phyloP scores from a whole-genome alignment of 2,329 filamentous ascomycete genomes.

The Pseudonectria buxi region DNA sequence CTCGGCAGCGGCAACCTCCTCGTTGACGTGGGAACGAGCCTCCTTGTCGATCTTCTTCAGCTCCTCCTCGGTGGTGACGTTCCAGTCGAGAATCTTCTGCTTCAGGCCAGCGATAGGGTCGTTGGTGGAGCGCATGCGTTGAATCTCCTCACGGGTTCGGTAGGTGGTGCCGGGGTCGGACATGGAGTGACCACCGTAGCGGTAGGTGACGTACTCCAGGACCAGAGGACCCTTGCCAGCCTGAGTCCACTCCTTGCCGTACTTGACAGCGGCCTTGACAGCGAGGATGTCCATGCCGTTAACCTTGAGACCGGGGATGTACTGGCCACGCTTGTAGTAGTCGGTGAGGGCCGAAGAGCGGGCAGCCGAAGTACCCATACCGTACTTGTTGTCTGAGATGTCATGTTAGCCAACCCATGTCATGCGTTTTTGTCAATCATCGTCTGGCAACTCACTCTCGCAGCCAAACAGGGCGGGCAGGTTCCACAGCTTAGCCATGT shows the following conservation, averaged over 20 bases:
- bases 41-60: conserved; percentile 96
- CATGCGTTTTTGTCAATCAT: not conserved
- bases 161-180: conserved; percentile 99
- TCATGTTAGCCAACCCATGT: conserved; percentile 7
- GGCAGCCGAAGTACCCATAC: conserved; percentile 95
- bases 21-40: conserved; percentile 76
- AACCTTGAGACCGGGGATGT: conserved; percentile 98
- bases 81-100: conserved; percentile 97
- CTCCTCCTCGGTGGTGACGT: conserved; percentile 84
- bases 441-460: conserved; percentile 66
- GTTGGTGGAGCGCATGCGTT: conserved; percentile 98
- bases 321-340: conserved; percentile 99
- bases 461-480: conserved; percentile 93
- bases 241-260: conserved; percentile 81
- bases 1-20: conserved; percentile 86
- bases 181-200: conserved; percentile 99
- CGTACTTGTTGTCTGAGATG: conserved; percentile 92
- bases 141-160: conserved; percentile 97
- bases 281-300: conserved; percentile 99
- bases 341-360: conserved; percentile 94
- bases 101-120: conserved; percentile 97
- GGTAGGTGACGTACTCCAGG: conserved; percentile 98
- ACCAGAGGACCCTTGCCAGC: conserved; percentile 88
- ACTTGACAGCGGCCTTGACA: conserved; percentile 91
- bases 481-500: conserved; percentile 99